Percentiles rank a stretch among this genome's conserved stretches.
Evolutionary conservation across 345 rosid genomes (phyloP).

Genomic region (Xanthoceras sorbifolium): DNA sequence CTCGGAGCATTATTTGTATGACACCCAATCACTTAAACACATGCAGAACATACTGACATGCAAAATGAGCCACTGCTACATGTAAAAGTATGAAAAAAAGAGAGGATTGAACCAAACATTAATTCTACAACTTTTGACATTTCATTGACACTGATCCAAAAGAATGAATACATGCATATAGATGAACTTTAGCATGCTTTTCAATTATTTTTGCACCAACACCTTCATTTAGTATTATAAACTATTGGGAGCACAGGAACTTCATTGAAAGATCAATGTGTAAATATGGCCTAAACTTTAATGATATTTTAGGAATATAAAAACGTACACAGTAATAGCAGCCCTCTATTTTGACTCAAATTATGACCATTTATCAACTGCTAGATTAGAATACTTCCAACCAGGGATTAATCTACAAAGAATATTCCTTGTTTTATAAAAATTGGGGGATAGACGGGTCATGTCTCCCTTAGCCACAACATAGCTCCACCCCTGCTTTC

Average conservation of each 20-base stretch:
- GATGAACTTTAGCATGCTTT: not conserved
- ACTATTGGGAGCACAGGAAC: not conserved
- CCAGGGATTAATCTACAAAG: not conserved
- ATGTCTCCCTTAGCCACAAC: not conserved
- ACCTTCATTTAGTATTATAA: not conserved
- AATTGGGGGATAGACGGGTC: not conserved
- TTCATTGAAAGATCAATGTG: not conserved
- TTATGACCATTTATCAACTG: not conserved
- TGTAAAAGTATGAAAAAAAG: not conserved
- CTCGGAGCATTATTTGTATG: conserved; percentile 22
- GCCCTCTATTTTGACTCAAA: not conserved
- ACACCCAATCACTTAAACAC: conserved; percentile 22
- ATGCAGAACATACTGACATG: conserved; percentile 24
- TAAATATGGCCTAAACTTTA: not conserved
- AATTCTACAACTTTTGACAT: not conserved
- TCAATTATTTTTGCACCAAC: not conserved
- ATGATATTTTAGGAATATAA: not conserved
- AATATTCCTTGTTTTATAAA: not conserved
- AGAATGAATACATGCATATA: not conserved
- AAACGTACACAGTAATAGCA: not conserved
- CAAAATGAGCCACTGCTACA: conserved; percentile 14
- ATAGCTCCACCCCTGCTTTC: not conserved
- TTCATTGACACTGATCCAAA: not conserved
- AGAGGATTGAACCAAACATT: not conserved
- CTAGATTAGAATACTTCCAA: not conserved